Evolutionary conservation across 441 rosid genomes (phyloP).

Genomic region (Croton laevigatus): DNA sequence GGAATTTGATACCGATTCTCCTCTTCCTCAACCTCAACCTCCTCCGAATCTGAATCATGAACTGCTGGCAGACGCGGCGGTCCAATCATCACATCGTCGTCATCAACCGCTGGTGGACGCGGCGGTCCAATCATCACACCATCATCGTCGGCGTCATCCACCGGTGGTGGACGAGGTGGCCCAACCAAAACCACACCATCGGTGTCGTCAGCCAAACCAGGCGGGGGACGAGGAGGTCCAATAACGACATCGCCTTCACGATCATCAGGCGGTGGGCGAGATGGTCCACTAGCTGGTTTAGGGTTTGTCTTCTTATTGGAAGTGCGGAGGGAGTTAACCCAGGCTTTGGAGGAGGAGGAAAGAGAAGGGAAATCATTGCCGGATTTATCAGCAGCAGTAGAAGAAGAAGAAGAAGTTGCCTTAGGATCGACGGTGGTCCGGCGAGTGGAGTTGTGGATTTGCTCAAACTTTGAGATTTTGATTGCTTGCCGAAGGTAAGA

Average conservation of each 20-base stretch:
- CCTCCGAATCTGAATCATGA: conserved; percentile 38
- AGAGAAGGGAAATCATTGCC: no score
- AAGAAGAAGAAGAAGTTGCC: no score
- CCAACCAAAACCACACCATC: conserved; percentile 28
- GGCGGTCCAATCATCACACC: conserved; percentile 69
- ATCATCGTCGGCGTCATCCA: conserved; percentile 20
- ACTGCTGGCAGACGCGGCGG: conserved; percentile 53
- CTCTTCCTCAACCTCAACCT: no score
- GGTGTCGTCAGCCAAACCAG: conserved; percentile 13
- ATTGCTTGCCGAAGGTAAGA: conserved; percentile 74
- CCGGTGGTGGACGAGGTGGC: conserved; percentile 38
- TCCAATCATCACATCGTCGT: conserved; percentile 49
- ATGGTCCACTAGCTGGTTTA: no score
- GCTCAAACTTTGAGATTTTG: conserved; percentile 59
- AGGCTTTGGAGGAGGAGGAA: no score
- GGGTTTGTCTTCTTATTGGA: no score
- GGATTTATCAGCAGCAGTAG: no score
- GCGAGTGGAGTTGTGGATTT: conserved; percentile 80
- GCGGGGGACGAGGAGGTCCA: conserved; percentile 32
- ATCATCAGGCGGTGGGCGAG: no score
- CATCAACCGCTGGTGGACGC: conserved; percentile 44
- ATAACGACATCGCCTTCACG: no score
- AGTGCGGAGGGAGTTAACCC: no score
- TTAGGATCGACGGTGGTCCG: conserved; percentile 32
- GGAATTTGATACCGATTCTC: conserved; percentile 68